phyloP scores from a whole-genome alignment of 148 eudicot genomes.

The Persicaria tinctoria region DNA sequence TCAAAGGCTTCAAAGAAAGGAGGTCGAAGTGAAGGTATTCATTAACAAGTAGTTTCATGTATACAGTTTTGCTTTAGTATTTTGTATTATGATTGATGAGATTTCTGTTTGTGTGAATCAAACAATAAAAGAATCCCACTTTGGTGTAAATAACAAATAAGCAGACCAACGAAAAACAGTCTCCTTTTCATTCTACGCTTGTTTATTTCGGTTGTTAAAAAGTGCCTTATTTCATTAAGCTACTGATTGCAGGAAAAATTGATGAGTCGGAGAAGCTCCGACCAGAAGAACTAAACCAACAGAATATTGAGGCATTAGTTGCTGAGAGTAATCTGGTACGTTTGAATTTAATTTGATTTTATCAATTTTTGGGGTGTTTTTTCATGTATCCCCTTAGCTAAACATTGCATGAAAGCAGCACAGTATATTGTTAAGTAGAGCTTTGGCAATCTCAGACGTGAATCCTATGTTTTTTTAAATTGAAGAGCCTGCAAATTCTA shows the following conservation, averaged over 20 bases:
- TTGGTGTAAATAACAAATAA: neutral
- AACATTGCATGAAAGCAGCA: conserved; percentile 6
- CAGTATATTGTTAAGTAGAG: neutral
- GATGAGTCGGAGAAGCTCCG: conserved; percentile 80
- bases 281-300: conserved; percentile 97
- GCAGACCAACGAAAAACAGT: neutral
- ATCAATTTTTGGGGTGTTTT: neutral
- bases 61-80: neutral
- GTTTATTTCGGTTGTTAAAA: conserved; percentile 2
- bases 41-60: neutral
- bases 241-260: conserved; percentile 43
- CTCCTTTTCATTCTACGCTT: neutral
- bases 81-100: neutral
- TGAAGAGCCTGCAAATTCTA: neutral
- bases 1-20: conserved; percentile 48
- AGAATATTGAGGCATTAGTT: conserved; percentile 97
- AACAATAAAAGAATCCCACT: neutral
- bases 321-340: conserved; percentile 89
- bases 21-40: conserved; percentile 49
- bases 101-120: neutral
- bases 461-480: neutral
- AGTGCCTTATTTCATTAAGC: conserved; percentile 1
- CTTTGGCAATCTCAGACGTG: neutral
- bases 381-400: neutral
- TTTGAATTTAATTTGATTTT: conserved; percentile 12